Conservation (phyloP, 352 stramenopile genomes). For the Blastocystis sp. region DNA sequence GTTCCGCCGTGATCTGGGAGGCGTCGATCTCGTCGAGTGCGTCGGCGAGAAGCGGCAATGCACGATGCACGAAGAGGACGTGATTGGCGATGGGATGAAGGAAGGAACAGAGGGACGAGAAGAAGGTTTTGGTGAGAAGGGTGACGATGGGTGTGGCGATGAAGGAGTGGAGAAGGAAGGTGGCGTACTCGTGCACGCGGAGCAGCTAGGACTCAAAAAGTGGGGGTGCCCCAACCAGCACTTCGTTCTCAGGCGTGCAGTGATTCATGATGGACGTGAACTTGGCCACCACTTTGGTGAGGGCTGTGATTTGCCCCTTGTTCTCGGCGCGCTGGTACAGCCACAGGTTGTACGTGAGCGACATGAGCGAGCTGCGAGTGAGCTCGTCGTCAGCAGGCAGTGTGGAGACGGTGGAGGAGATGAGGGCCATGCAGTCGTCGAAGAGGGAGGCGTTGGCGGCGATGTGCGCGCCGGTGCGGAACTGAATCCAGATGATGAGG, state of each 20-base stretch:
- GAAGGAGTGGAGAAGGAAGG: slow-evolving; percentile 1
- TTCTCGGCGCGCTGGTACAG: neutral
- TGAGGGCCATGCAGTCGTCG: neutral
- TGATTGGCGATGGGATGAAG: neutral
- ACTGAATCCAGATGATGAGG: slow-evolving; percentile 43
- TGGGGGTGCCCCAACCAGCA: neutral
- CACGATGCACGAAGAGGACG: neutral
- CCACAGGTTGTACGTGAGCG: slow-evolving; percentile 27
- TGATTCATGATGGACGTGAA: slow-evolving; percentile 3
- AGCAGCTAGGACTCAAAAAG: slow-evolving; percentile 11
- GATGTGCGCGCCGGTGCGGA: neutral
- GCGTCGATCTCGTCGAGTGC: slow-evolving; percentile 31
- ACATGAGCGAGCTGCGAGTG: neutral
- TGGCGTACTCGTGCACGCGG: slow-evolving; percentile 9
- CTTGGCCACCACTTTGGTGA: neutral
- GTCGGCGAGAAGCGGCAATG: slow-evolving; percentile 14
- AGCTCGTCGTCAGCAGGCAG: neutral
- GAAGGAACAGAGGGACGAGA: neutral
- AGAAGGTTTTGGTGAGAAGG: neutral
- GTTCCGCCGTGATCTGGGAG: neutral
- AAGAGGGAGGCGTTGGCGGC: neutral
- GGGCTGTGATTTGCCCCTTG: slow-evolving; percentile 21
- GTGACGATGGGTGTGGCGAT: neutral
- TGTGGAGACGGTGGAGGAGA: neutral
- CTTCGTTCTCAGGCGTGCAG: neutral